Evolutionary conservation across 1,284 basidiomycete genomes (phyloP), one percentile per base, ranked within the genome.

Genomic region (Ustilago lituana): DNA sequence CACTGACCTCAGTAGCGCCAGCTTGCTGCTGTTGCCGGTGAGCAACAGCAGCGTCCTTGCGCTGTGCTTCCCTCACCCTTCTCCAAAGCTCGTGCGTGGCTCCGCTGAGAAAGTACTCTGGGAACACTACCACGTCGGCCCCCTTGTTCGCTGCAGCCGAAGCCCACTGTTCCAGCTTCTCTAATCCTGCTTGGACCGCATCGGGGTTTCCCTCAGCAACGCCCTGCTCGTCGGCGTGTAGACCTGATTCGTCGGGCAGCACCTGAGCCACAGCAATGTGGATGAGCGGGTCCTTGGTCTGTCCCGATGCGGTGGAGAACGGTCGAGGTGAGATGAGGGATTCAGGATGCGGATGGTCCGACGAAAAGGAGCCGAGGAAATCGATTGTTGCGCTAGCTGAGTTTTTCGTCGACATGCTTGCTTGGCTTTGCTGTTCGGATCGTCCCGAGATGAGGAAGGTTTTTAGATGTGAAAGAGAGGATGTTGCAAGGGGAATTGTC

Each of bases 21-120:
- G 1, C 10, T 51, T 29, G 20, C 23, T 43, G 35, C 17, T 32
- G 24, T 7, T 17, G 32, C 8, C n/a, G 35, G 12, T n/a, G n/a
- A n/a, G n/a, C n/a, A n/a, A n/a, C n/a, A n/a, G n/a, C n/a, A n/a
- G 46, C 54, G 19, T 45, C 19, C 11, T 43, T 37, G 11, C 53
- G 66, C 40, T 49, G 53, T 1, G 40, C 55, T 38, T 48, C 44
- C 35, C 52, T 23, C 24, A 66, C 68, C 6, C 32, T 19, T 10
- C 54, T 26, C 77, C 76, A 78, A 10, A 53, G 46, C 11, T 71
- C 77, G 46, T 77, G 72, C 11, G 66, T 71, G 4, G 78, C 74
- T 5, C 78, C 78, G 3, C 69, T 76, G 8, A 81, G 40, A 59
- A 79, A 81, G 63, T 79, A 81, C 57, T 81, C 79, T 8, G 79